These are phyloP conservation scores for Lathyrus aphaca DNA, from an alignment of 306 rosid genomes.

Conservation along the genomic window DNA sequence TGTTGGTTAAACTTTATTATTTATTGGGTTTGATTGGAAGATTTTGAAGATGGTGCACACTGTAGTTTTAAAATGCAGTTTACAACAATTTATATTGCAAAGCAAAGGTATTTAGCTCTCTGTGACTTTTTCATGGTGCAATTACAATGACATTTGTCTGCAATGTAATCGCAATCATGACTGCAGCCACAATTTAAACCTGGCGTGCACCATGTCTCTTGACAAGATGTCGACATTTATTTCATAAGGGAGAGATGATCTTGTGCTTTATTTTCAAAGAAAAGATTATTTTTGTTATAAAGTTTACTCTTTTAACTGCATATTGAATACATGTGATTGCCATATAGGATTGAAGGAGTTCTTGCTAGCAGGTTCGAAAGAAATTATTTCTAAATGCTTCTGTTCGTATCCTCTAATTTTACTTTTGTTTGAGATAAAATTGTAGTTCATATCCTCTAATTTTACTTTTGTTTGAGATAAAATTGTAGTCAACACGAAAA, in stretches of 20 bases:
- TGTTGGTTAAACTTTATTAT: conserved; percentile 1
- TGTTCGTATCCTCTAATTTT: neutral
- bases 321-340: neutral
- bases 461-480: neutral
- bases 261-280: neutral
- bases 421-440: neutral
- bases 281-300: conserved; percentile 1
- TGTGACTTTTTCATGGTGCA: neutral
- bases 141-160: neutral
- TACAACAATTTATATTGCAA: neutral
- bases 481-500: neutral
- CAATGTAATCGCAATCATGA: neutral
- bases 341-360: neutral
- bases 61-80: neutral
- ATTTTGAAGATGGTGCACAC: conserved; percentile 4
- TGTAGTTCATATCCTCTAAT: neutral
- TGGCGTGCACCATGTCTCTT: neutral
- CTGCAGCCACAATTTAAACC: neutral
- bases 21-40: conserved; percentile 35
- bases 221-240: too few species aligned
- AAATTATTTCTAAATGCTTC: conserved; percentile 1
- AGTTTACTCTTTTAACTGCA: neutral
- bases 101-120: neutral
- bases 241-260: too few species aligned
- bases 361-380: conserved; percentile 45